A percentile compares a stretch with the other conserved stretches of the same genome.
Evolutionary conservation across 148 eudicot species (phyloP).

Genomic region (Chenopodium berlandieri): DNA sequence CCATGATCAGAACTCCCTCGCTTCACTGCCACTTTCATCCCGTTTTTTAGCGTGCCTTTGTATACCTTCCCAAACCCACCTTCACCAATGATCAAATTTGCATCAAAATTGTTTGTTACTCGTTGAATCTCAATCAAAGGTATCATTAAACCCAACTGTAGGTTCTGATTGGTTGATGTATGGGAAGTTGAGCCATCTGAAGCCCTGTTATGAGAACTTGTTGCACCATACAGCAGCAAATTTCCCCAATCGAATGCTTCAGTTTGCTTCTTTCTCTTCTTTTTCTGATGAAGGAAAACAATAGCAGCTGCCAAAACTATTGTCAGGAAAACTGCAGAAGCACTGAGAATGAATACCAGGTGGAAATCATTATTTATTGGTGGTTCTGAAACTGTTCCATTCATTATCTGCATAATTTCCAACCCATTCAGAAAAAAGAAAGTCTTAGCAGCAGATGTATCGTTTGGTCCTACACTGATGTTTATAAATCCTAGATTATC

Average conservation of each 20-base stretch:
- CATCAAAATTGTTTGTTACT: slow-evolving; percentile 47
- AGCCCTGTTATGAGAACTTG: slow-evolving; percentile 25
- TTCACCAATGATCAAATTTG: slow-evolving; percentile 38
- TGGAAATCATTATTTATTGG: slow-evolving; percentile 1
- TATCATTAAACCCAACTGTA: slow-evolving; percentile 42
- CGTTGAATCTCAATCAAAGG: slow-evolving; percentile 34
- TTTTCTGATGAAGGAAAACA: slow-evolving; percentile 15
- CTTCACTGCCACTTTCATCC: slow-evolving; percentile 51
- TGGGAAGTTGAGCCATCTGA: slow-evolving; percentile 19
- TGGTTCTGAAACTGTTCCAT: slow-evolving; percentile 13
- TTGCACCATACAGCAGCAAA: slow-evolving; percentile 19
- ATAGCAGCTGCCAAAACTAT: slow-evolving; percentile 17
- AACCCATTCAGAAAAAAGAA: slow-evolving; percentile 40
- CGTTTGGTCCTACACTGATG: slow-evolving; percentile 28
- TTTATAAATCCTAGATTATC: slow-evolving; percentile 27
- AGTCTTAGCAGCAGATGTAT: background rate
- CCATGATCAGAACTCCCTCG: slow-evolving; percentile 46
- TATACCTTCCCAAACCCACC: slow-evolving; percentile 70
- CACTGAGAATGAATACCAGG: slow-evolving; percentile 24
- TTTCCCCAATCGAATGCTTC: slow-evolving; percentile 31
- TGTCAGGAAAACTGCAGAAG: slow-evolving; percentile 26
- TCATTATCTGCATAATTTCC: slow-evolving; percentile 41
- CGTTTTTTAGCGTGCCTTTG: slow-evolving; percentile 34
- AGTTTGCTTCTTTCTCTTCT: slow-evolving; percentile 17
- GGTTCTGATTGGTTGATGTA: slow-evolving; percentile 23